Conservation (phyloP, 208 protist species). For the Kentomonas sorsogonicus region DNA sequence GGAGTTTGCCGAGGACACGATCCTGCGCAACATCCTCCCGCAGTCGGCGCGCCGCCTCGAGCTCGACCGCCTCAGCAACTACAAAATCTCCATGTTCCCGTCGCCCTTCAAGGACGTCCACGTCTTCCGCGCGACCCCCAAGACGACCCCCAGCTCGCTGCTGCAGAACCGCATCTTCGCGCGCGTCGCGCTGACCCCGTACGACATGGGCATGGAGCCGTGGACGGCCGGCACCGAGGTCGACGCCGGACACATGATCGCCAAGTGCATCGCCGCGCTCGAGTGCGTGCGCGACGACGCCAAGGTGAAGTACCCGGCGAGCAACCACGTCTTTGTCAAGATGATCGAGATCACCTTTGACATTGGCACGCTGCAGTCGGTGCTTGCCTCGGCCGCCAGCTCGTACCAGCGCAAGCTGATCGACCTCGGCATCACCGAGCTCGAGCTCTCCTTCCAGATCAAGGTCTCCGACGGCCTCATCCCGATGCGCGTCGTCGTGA, state of each 20-base stretch:
- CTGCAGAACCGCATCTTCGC: slow-evolving; percentile 93
- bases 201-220: slow-evolving; percentile 72
- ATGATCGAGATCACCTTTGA: slow-evolving; percentile 83
- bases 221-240: slow-evolving; percentile 71
- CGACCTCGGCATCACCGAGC: slow-evolving; percentile 63
- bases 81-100: slow-evolving; percentile 82
- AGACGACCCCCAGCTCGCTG: slow-evolving; percentile 36
- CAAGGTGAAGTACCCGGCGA: slow-evolving; percentile 49
- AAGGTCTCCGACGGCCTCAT: slow-evolving; percentile 42
- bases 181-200: slow-evolving; percentile 81
- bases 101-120: slow-evolving; percentile 88
- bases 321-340: slow-evolving; percentile 84
- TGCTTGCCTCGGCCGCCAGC: slow-evolving; percentile 46
- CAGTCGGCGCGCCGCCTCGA: slow-evolving; percentile 94
- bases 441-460: slow-evolving; percentile 80
- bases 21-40: slow-evolving; percentile 93
- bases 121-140: slow-evolving; percentile 82
- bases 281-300: slow-evolving; percentile 69
- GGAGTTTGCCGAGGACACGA: slow-evolving; percentile 88
- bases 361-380: slow-evolving; percentile 28
- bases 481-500: slow-evolving; percentile 81
- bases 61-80: slow-evolving; percentile 91
- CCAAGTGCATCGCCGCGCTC: slow-evolving; percentile 69
- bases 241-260: slow-evolving; percentile 73
- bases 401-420: slow-evolving; percentile 56